Percentiles rank a stretch among this genome's conserved stretches.
These are phyloP conservation scores for Astrephomene gubernaculifera DNA, from an alignment of 139 green algal genomes.

Conservation along the genomic window DNA sequence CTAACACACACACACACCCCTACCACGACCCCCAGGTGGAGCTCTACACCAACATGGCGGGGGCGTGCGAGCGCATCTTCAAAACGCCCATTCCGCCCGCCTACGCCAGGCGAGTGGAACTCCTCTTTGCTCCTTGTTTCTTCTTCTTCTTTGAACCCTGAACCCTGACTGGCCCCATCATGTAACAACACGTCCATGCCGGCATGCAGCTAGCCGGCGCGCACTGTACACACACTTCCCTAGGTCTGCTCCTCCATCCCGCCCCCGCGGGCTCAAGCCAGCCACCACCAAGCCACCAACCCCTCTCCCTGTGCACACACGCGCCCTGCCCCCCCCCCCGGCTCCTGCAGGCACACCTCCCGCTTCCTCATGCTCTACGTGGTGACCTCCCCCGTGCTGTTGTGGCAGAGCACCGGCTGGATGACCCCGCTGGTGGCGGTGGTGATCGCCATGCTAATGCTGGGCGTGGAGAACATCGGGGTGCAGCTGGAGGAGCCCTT, in stretches of 20 bases:
- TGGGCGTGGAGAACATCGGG: constrained; percentile 49
- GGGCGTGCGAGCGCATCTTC: constrained; percentile 69
- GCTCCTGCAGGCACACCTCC: constrained; percentile 41
- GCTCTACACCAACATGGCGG: constrained; percentile 55
- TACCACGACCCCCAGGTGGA: constrained; percentile 43
- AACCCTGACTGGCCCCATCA: too few relatives aligned
- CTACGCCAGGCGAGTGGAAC: constrained; percentile 69
- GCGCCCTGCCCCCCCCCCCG: too few relatives aligned
- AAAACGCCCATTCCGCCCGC: constrained; percentile 73
- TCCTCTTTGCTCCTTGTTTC: too few relatives aligned
- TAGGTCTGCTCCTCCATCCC: too few relatives aligned
- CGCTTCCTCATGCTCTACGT: constrained; percentile 56
- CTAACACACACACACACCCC: not conserved
- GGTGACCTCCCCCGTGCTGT: constrained; percentile 31
- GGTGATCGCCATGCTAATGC: constrained; percentile 57
- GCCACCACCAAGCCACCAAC: not conserved
- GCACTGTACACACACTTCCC: too few relatives aligned
- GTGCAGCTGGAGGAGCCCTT: constrained; percentile 62
- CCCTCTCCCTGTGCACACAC: too few relatives aligned
- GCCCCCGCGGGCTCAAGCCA: not conserved
- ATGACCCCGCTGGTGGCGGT: constrained; percentile 34
- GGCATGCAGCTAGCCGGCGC: too few relatives aligned
- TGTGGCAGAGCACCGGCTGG: constrained; percentile 40
- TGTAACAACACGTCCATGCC: too few relatives aligned
- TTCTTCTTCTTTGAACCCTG: too few relatives aligned